Conservation (phyloP, 2,329 filamentous ascomycete genomes). For the Fusarium sp. region DNA sequence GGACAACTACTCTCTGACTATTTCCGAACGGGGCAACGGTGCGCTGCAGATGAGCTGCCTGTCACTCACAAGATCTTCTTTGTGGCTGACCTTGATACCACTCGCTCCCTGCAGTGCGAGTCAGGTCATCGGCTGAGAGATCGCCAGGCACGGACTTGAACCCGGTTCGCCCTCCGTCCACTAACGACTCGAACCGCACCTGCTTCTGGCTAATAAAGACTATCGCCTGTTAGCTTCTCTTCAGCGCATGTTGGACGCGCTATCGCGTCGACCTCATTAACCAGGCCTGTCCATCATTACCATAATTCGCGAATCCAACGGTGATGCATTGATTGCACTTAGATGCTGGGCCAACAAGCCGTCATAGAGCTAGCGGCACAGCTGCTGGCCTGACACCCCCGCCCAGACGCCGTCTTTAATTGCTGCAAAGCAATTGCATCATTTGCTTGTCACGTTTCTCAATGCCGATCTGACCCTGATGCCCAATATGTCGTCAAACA, state of each 20-base stretch:
- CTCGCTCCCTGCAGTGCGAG: conserved; percentile 24
- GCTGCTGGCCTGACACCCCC: neutral
- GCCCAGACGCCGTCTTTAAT: neutral
- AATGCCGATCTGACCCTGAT: neutral
- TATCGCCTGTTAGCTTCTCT: conserved; percentile 23
- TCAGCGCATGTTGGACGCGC: neutral
- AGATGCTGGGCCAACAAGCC: neutral
- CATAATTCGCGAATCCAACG: neutral
- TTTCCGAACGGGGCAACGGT: neutral
- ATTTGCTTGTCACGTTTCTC: neutral
- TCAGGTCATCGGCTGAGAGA: conserved; percentile 39
- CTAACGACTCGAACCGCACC: conserved; percentile 22
- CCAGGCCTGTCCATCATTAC: neutral
- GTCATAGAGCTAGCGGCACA: neutral
- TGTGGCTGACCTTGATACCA: conserved; percentile 4
- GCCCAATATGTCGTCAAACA: neutral
- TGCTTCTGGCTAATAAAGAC: conserved; percentile 32
- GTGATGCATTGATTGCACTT: neutral
- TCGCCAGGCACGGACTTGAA: conserved; percentile 43
- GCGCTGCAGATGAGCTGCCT: neutral
- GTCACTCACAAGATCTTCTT: neutral
- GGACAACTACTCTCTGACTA: neutral
- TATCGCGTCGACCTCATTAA: neutral
- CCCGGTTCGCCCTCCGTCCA: conserved; percentile 22
- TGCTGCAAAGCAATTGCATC: neutral